Conservation (phyloP, 495 filamentous ascomycete genomes). For the Hyaloscypha hepaticicola region DNA sequence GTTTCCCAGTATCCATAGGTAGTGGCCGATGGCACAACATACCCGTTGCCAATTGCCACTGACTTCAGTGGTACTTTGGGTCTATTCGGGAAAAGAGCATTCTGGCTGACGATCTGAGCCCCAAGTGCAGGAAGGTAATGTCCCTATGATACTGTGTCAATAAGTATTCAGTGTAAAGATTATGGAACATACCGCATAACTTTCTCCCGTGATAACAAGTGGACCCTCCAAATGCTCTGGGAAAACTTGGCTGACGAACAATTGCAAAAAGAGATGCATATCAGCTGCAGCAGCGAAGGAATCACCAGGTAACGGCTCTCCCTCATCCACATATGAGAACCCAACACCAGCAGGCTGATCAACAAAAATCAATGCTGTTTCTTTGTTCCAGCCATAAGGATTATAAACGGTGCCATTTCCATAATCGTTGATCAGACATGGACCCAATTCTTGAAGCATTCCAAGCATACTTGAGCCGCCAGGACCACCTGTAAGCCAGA, state of each 20-base stretch:
- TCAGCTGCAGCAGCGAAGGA: slow-evolving; percentile 56
- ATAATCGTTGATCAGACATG: slow-evolving; percentile 21
- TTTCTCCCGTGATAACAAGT: slow-evolving; percentile 40
- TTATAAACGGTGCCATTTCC: slow-evolving; percentile 19
- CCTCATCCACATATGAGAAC: slow-evolving; percentile 25
- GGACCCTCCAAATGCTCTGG: slow-evolving; percentile 31
- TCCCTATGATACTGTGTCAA: neutral
- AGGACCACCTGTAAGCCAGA: slow-evolving; percentile 27
- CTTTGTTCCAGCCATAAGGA: slow-evolving; percentile 27
- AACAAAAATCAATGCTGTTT: slow-evolving; percentile 24
- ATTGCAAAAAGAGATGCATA: slow-evolving; percentile 38
- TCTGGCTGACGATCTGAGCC: slow-evolving; percentile 44
- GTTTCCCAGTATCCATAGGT: slow-evolving; percentile 51
- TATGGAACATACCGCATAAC: slow-evolving; percentile 36
- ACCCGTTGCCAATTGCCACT: slow-evolving; percentile 69
- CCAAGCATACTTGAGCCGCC: slow-evolving; percentile 27
- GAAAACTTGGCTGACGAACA: slow-evolving; percentile 43
- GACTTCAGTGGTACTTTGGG: slow-evolving; percentile 74
- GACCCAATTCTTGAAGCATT: slow-evolving; percentile 27
- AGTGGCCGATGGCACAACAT: slow-evolving; percentile 66
- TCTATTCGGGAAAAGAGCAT: slow-evolving; percentile 38
- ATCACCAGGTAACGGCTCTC: slow-evolving; percentile 13
- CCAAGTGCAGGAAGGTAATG: slow-evolving; percentile 16
- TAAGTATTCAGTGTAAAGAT: neutral
- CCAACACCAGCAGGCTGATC: slow-evolving; percentile 28